Evolutionary conservation across 306 rosid species (phyloP).

Genomic region (Malus asiatica): DNA sequence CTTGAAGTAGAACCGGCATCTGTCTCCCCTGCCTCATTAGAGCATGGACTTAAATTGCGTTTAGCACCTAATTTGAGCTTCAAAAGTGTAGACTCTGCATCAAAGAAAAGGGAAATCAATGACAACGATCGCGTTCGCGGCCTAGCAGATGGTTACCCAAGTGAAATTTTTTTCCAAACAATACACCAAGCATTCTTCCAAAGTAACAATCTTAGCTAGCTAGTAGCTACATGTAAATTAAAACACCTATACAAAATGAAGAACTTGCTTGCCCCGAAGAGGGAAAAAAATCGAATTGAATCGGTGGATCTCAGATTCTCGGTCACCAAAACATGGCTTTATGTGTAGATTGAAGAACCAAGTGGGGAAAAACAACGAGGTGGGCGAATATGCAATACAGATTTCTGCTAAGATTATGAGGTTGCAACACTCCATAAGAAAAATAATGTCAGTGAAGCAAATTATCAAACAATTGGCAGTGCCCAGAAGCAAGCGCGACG

Average conservation of each 20-base stretch:
- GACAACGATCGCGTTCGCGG: neutral
- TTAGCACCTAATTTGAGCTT: conserved; percentile 73
- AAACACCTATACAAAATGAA: too few species aligned
- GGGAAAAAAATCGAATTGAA: too few species aligned
- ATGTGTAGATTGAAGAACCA: neutral
- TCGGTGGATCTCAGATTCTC: too few species aligned
- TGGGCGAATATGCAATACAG: neutral
- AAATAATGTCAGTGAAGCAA: neutral
- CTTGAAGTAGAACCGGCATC: conserved; percentile 24
- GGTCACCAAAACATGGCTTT: too few species aligned
- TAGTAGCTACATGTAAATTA: too few species aligned
- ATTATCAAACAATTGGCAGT: conserved; percentile 13
- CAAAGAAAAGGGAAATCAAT: neutral
- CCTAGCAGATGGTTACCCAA: neutral
- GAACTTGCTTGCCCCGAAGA: neutral
- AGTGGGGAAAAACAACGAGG: neutral
- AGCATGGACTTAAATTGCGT: conserved; percentile 23
- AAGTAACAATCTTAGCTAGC: too few species aligned
- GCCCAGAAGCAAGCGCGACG: neutral
- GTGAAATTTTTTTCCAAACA: neutral
- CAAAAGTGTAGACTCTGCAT: conserved; percentile 75
- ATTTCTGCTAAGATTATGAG: neutral
- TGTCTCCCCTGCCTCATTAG: conserved; percentile 11
- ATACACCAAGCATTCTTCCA: neutral
- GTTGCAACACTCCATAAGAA: neutral